These are phyloP conservation scores for Trichoderma citrinoviride DNA, from an alignment of 2,329 filamentous ascomycete species.

Conservation along the genomic window DNA sequence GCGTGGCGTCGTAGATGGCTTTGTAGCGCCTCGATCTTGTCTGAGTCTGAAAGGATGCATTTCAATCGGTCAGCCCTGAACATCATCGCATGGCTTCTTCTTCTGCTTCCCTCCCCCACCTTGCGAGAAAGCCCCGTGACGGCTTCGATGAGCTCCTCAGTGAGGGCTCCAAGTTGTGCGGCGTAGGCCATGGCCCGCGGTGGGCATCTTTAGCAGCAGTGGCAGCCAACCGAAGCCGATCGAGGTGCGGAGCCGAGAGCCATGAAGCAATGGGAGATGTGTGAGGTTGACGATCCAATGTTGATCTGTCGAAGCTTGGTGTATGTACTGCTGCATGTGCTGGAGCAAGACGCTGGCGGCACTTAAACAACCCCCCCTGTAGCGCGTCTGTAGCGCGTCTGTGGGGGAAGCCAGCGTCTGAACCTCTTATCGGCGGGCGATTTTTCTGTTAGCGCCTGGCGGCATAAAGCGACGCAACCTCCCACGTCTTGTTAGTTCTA, in stretches of 20 bases:
- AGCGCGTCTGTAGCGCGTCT: slow-evolving; percentile 13
- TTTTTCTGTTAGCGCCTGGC: not conserved
- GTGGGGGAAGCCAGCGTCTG: slow-evolving; percentile 6
- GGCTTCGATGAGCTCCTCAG: slow-evolving; percentile 67
- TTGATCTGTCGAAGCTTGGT: not conserved
- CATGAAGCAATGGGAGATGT: not conserved
- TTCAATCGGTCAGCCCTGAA: slow-evolving; percentile 13
- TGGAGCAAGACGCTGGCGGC: not conserved
- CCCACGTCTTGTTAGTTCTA: not conserved
- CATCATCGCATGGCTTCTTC: slow-evolving; percentile 15
- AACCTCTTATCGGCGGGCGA: slow-evolving; percentile 5
- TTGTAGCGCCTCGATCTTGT: slow-evolving; percentile 40
- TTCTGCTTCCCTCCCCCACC: slow-evolving; percentile 40
- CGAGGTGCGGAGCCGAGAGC: not conserved
- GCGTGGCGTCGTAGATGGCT: slow-evolving; percentile 46
- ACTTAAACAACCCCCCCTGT: slow-evolving; percentile 4
- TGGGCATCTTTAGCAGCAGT: slow-evolving; percentile 18
- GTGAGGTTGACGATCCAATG: not conserved
- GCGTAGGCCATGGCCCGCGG: slow-evolving; percentile 64
- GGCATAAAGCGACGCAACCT: slow-evolving; percentile 1
- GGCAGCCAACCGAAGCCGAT: not conserved
- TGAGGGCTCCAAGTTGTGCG: slow-evolving; percentile 61
- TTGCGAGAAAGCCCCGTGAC: slow-evolving; percentile 55
- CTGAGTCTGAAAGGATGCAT: slow-evolving; percentile 26
- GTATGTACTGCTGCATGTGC: not conserved